phyloP scores from a whole-genome alignment of 1,284 basidiomycete genomes.

The Golubevia sp. region DNA sequence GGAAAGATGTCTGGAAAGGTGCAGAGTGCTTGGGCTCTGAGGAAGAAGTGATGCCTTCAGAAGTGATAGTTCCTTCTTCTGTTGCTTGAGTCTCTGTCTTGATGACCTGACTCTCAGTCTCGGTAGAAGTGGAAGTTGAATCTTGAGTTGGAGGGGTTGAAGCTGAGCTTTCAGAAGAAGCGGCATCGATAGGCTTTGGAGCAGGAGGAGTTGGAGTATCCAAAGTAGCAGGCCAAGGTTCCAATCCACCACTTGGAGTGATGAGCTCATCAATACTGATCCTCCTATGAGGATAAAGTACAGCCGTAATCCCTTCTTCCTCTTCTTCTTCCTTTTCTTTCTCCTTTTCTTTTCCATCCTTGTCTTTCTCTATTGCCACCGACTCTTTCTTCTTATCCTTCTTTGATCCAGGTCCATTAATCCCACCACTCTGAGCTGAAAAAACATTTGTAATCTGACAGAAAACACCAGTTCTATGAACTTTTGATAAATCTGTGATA shows the following conservation, averaged over 20 bases:
- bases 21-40: constrained; percentile 51
- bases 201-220: too few species aligned
- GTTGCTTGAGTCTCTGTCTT: constrained; percentile 3
- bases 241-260: too few species aligned
- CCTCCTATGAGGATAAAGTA: constrained; percentile 90
- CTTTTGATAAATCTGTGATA: constrained; percentile 83
- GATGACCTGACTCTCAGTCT: constrained; percentile 3
- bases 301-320: constrained; percentile 83
- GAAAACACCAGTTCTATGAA: constrained; percentile 93
- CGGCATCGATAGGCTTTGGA: too few species aligned
- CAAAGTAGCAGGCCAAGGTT: too few species aligned
- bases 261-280: constrained; percentile 84
- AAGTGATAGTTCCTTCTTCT: neutral
- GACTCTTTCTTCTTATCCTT: neutral
- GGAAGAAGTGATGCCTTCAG: constrained; percentile 8
- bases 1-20: constrained; percentile 82
- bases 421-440: constrained; percentile 66
- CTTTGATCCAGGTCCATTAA: constrained; percentile 36
- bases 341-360: constrained; percentile 67
- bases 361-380: constrained; percentile 63
- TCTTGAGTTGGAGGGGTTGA: neutral
- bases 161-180: neutral
- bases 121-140: constrained; percentile 8
- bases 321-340: constrained; percentile 65
- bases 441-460: constrained; percentile 97